phyloP scores from a whole-genome alignment of 352 stramenopile genomes.

The Pythium myriotylum region DNA sequence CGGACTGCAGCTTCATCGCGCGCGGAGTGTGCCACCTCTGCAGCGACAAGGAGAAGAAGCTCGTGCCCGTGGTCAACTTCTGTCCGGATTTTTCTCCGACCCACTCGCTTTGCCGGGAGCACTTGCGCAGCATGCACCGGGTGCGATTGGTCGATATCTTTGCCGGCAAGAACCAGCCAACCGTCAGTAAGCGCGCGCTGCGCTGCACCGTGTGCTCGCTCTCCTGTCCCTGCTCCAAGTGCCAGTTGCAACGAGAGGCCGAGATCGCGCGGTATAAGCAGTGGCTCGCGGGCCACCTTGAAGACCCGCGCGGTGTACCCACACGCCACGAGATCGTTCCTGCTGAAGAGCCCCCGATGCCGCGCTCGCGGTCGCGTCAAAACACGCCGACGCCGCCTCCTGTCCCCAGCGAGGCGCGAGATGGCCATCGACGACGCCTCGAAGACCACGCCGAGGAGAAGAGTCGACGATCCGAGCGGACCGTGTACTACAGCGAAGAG shows the following conservation, averaged over 20 bases:
- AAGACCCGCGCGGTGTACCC: not conserved
- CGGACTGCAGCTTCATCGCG: conserved; percentile 75
- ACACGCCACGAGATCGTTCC: not conserved
- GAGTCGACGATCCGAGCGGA: not conserved
- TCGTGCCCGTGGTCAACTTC: conserved; percentile 76
- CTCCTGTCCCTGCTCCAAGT: conserved; percentile 64
- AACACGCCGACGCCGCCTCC: not conserved
- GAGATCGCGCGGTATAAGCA: conserved; percentile 34
- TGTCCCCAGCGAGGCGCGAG: not conserved
- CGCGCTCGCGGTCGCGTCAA: conserved; percentile 1
- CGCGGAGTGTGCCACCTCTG: conserved; percentile 75
- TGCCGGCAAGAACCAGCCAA: conserved; percentile 66
- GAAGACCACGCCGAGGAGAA: conserved; percentile 17
- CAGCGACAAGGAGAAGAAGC: conserved; percentile 44
- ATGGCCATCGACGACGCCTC: too few relatives aligned
- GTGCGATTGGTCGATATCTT: conserved; percentile 79
- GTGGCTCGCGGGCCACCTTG: conserved; percentile 24
- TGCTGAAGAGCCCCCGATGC: not conserved
- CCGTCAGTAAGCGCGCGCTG: conserved; percentile 62
- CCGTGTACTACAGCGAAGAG: conserved; percentile 16
- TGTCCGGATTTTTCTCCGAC: conserved; percentile 62
- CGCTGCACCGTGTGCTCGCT: conserved; percentile 64
- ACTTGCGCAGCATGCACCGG: conserved; percentile 69
- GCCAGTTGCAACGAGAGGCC: conserved; percentile 37
- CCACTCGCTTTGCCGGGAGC: conserved; percentile 75